phyloP scores from a whole-genome alignment of 768 basidiomycete species.

The Sporobolomyces pararoseus region DNA sequence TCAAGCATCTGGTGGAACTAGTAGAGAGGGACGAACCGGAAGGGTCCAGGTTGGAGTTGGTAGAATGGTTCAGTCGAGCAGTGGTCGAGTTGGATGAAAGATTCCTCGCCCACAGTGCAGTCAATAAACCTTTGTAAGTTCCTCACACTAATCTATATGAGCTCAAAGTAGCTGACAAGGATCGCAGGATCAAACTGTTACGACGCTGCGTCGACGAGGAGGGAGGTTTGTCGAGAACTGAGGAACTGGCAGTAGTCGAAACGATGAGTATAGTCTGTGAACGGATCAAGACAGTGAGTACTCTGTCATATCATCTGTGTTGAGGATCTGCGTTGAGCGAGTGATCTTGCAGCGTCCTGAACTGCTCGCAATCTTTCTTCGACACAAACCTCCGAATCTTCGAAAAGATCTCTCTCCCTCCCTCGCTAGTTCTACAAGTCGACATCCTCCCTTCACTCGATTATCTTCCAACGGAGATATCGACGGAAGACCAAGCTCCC shows the following conservation, averaged over 20 bases:
- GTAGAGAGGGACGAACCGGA: conserved; percentile 79
- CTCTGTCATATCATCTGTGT: conserved; percentile 31
- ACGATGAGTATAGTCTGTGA: conserved; percentile 87
- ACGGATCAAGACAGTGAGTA: conserved; percentile 65
- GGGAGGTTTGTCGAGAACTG: background rate
- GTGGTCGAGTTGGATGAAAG: conserved; percentile 86
- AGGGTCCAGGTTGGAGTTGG: conserved; percentile 86
- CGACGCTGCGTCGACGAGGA: conserved; percentile 89
- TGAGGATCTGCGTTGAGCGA: background rate
- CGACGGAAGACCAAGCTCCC: conserved; percentile 52
- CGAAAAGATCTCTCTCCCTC: conserved; percentile 34
- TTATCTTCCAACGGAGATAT: conserved; percentile 9
- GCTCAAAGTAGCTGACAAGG: background rate
- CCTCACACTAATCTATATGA: background rate
- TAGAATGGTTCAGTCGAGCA: conserved; percentile 82
- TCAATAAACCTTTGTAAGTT: conserved; percentile 50
- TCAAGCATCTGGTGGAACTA: conserved; percentile 76
- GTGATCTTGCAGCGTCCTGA: conserved; percentile 58
- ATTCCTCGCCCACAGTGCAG: conserved; percentile 84
- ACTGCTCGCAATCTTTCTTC: conserved; percentile 93
- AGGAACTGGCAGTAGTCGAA: conserved; percentile 67
- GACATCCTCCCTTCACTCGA: conserved; percentile 35
- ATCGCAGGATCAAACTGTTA: conserved; percentile 60
- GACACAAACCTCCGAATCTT: conserved; percentile 78
- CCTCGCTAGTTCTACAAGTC: conserved; percentile 31